Percentiles rank a stretch among this genome's conserved stretches.
These are phyloP conservation scores for Posidonia oceanica DNA, from an alignment of 116 monocot genomes.

Conservation along the genomic window DNA sequence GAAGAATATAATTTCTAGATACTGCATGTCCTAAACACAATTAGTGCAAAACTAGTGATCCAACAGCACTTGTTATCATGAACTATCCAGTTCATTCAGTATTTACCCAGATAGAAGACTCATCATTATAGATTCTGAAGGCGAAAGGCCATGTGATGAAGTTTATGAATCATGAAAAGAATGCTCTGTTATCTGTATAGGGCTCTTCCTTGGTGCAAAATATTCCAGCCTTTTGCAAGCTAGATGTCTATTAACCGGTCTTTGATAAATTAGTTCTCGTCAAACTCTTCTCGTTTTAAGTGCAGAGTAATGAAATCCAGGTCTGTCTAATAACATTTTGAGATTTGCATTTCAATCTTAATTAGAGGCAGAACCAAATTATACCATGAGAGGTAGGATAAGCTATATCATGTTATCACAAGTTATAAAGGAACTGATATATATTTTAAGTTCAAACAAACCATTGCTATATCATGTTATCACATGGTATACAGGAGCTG, in stretches of 20 bases:
- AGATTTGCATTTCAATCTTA: too few species aligned
- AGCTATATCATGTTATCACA: too few species aligned
- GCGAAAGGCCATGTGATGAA: conserved; percentile 91
- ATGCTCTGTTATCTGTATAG: conserved; percentile 68
- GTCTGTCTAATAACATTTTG: too few species aligned
- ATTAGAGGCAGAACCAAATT: too few species aligned
- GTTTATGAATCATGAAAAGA: conserved; percentile 89
- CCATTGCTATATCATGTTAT: too few species aligned
- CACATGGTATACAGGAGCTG: too few species aligned
- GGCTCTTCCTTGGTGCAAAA: conserved; percentile 67
- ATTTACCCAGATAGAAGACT: conserved; percentile 68
- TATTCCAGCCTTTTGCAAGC: conserved; percentile 60
- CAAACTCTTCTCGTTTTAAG: too few species aligned
- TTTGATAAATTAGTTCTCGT: too few species aligned
- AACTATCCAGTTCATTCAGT: conserved; percentile 92
- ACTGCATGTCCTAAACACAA: conserved; percentile 72
- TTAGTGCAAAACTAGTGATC: conserved; percentile 69
- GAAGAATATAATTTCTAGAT: conserved; percentile 98
- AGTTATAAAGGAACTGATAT: too few species aligned
- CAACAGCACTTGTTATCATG: conserved; percentile 77
- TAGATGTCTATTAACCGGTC: neutral
- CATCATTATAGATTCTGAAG: conserved; percentile 54
- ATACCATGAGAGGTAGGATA: too few species aligned
- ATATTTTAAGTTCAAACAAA: too few species aligned
- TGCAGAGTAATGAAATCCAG: too few species aligned